phyloP scores from a whole-genome alignment of 2,329 filamentous ascomycete species.

The Exserohilum rostratum region DNA sequence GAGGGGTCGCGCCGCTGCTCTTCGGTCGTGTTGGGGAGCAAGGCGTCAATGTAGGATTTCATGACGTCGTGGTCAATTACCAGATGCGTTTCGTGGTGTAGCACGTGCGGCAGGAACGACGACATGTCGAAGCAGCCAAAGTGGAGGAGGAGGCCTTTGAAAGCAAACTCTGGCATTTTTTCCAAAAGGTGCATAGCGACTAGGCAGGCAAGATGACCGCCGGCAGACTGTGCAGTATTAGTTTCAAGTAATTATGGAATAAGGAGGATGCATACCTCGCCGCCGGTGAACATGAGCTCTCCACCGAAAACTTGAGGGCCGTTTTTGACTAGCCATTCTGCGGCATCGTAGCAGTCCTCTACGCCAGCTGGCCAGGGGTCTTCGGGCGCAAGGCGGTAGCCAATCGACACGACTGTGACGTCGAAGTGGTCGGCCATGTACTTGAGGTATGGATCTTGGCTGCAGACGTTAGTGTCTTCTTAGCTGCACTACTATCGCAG shows the following conservation, averaged over 20 bases:
- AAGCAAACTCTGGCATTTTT: constrained; percentile 44
- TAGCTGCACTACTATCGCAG: too few species aligned
- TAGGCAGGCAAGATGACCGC: constrained; percentile 57
- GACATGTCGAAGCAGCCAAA: constrained; percentile 61
- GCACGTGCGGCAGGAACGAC: constrained; percentile 50
- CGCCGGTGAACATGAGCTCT: constrained; percentile 51
- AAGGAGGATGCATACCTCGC: constrained; percentile 40
- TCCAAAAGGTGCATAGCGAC: constrained; percentile 57
- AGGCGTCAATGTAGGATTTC: constrained; percentile 54
- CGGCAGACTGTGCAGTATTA: constrained; percentile 51
- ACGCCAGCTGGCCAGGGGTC: constrained; percentile 61
- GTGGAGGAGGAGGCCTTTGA: constrained; percentile 59
- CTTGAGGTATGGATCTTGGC: constrained; percentile 57
- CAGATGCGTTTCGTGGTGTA: constrained; percentile 47
- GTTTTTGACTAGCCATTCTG: constrained; percentile 59
- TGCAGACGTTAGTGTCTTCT: constrained; percentile 18
- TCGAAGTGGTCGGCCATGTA: constrained; percentile 57
- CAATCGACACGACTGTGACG: constrained; percentile 60
- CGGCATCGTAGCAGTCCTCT: constrained; percentile 65
- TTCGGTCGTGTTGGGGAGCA: constrained; percentile 51
- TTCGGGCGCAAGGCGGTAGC: constrained; percentile 66
- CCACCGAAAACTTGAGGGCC: constrained; percentile 52
- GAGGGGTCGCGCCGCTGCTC: constrained; percentile 53
- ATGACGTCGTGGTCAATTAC: constrained; percentile 57
- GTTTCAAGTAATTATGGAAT: neutral